These are phyloP conservation scores for Pseudonitzschia multistriata DNA, from an alignment of 108 stramenopile genomes.

Conservation along the genomic window DNA sequence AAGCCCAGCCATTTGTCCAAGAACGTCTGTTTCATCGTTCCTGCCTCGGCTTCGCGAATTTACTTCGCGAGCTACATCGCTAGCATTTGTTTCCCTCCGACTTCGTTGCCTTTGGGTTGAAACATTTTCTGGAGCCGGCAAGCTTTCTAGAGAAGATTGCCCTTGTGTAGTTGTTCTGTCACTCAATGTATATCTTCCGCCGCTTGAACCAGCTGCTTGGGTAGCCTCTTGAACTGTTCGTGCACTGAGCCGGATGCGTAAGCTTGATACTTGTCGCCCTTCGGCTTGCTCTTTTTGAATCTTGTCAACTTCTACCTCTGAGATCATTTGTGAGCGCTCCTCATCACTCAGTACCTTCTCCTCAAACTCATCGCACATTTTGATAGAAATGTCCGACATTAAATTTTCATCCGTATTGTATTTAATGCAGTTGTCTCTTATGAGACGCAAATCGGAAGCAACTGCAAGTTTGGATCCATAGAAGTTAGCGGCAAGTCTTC, in stretches of 20 bases:
- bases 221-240: constrained; percentile 22
- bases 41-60: constrained; percentile 2
- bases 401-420: constrained; percentile 70
- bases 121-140: constrained; percentile 22
- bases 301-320: constrained; percentile 22
- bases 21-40: constrained; percentile 9
- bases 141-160: constrained; percentile 34
- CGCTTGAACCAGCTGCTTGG: constrained; percentile 14
- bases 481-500: constrained; percentile 56
- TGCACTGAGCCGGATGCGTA: constrained; percentile 16
- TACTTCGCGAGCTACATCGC: background rate
- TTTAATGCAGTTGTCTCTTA: constrained; percentile 83
- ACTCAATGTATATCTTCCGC: constrained; percentile 38
- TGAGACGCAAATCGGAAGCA: constrained; percentile 63
- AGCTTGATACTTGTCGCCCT: constrained; percentile 19
- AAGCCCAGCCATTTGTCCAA: constrained; percentile 9
- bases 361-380: constrained; percentile 63
- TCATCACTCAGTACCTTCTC: constrained; percentile 20
- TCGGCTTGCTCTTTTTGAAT: constrained; percentile 11
- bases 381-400: constrained; percentile 41
- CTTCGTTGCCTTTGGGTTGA: constrained; percentile 13
- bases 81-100: constrained; percentile 14
- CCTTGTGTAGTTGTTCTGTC: constrained; percentile 6
- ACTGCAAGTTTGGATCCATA: constrained; percentile 70
- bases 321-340: constrained; percentile 23